These are phyloP conservation scores for Alternaria angustiovoidea DNA, from an alignment of 2,329 filamentous ascomycete species.

Conservation along the genomic window DNA sequence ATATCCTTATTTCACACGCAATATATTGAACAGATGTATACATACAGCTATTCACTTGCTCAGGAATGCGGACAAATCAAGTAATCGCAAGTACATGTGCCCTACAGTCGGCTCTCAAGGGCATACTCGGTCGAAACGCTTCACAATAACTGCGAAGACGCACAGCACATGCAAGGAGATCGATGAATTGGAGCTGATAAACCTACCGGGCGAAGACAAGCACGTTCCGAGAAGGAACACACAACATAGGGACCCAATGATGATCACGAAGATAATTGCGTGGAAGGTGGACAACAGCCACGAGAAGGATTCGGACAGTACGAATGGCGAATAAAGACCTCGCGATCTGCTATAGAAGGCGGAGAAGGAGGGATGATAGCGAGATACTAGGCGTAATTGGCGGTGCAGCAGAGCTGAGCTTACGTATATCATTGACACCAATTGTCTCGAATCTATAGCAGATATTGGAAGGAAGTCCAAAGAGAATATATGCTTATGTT, in stretches of 20 bases:
- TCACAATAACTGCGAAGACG: not conserved
- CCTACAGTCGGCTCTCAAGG: conserved; percentile 8
- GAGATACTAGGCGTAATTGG: not conserved
- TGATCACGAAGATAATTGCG: conserved; percentile 16
- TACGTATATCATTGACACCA: not conserved
- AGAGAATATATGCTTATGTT: not conserved
- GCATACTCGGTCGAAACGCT: conserved; percentile 1
- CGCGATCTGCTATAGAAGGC: not conserved
- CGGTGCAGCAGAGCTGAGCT: not conserved
- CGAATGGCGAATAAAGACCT: not conserved
- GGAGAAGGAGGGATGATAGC: not conserved
- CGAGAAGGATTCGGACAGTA: conserved; percentile 1
- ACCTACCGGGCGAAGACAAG: not conserved
- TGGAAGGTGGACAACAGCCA: conserved; percentile 4
- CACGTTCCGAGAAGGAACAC: not conserved
- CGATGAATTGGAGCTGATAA: conserved; percentile 1
- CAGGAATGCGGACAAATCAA: conserved; percentile 9
- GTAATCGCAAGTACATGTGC: conserved; percentile 7
- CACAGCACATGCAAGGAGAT: conserved; percentile 5
- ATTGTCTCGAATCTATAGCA: not conserved
- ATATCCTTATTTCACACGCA: too few species aligned
- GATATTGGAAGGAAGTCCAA: not conserved
- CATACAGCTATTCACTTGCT: too few species aligned
- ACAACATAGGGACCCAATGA: conserved; percentile 1
- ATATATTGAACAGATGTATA: too few species aligned